phyloP scores from a whole-genome alignment of 805 yeast genomes.

The Candida nemodendra region DNA sequence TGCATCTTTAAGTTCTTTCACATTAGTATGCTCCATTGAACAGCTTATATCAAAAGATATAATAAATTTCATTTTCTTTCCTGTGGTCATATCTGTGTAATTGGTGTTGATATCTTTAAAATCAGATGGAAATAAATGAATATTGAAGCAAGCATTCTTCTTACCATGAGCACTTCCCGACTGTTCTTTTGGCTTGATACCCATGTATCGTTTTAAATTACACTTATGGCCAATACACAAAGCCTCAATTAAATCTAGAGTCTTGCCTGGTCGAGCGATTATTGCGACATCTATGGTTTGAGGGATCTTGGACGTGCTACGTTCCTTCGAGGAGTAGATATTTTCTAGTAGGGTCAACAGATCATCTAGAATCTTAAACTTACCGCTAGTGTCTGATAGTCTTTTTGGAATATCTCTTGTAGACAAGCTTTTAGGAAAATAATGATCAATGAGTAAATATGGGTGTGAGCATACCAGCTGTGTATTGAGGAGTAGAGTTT shows the following conservation, averaged over 20 bases:
- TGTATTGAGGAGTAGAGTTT: slow-evolving; percentile 71
- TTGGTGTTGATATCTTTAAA: slow-evolving; percentile 23
- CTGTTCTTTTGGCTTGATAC: slow-evolving; percentile 56
- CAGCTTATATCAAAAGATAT: slow-evolving; percentile 34
- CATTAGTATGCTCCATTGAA: slow-evolving; percentile 21
- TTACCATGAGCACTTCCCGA: slow-evolving; percentile 22
- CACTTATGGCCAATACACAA: slow-evolving; percentile 61
- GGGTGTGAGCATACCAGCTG: slow-evolving; percentile 88
- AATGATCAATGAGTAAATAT: slow-evolving; percentile 76
- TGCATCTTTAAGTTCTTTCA: slow-evolving; percentile 14
- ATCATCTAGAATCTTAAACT: slow-evolving; percentile 69
- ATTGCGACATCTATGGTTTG: slow-evolving; percentile 57
- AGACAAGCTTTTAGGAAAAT: slow-evolving; percentile 75
- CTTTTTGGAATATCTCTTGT: slow-evolving; percentile 70
- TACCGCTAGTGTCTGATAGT: slow-evolving; percentile 78
- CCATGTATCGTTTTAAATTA: slow-evolving; percentile 57
- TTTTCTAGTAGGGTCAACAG: slow-evolving; percentile 53
- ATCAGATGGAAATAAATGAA: slow-evolving; percentile 46
- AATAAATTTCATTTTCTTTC: slow-evolving; percentile 24
- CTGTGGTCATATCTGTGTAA: slow-evolving; percentile 11
- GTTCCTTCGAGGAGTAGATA: slow-evolving; percentile 27
- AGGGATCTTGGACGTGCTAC: slow-evolving; percentile 10
- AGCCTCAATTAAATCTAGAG: slow-evolving; percentile 73
- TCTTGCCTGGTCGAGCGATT: slow-evolving; percentile 65
- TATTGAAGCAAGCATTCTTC: slow-evolving; percentile 22